These are phyloP conservation scores for Hygrocybe punicea DNA, from an alignment of 768 basidiomycete species.

Conservation along the genomic window DNA sequence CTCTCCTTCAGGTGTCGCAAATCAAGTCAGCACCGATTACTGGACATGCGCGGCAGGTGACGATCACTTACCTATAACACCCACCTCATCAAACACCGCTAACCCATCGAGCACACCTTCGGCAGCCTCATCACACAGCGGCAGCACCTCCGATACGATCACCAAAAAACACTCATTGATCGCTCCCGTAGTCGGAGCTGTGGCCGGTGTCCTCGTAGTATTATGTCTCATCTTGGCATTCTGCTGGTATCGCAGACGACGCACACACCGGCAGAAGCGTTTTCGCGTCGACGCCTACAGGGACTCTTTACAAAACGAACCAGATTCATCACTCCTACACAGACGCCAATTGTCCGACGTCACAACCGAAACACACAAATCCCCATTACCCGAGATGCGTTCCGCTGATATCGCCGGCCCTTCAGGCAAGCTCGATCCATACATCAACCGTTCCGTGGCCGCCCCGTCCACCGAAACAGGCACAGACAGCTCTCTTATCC, in stretches of 20 bases:
- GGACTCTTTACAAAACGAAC: neutral
- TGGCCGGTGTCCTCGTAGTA: neutral
- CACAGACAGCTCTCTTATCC: too few species aligned
- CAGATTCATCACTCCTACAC: neutral
- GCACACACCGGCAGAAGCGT: neutral
- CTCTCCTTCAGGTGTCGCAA: neutral
- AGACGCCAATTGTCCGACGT: neutral
- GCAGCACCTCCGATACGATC: neutral
- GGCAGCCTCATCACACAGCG: too few species aligned
- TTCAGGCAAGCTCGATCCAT: too few species aligned
- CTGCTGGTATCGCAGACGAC: neutral
- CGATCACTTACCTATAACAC: neutral
- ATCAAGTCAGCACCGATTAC: neutral
- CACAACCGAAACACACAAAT: neutral
- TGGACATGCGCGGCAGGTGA: neutral
- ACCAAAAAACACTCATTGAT: neutral
- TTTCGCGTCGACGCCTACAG: neutral
- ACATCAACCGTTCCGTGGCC: too few species aligned
- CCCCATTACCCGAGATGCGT: neutral
- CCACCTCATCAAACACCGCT: neutral
- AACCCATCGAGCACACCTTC: too few species aligned
- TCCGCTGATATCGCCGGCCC: conserved; percentile 25
- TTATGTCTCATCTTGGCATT: neutral
- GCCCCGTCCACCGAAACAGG: too few species aligned
- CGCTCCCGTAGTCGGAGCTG: neutral